Conservation (phyloP, 371 early-diverging fungal species). For the Rhizopus stolonifer region DNA sequence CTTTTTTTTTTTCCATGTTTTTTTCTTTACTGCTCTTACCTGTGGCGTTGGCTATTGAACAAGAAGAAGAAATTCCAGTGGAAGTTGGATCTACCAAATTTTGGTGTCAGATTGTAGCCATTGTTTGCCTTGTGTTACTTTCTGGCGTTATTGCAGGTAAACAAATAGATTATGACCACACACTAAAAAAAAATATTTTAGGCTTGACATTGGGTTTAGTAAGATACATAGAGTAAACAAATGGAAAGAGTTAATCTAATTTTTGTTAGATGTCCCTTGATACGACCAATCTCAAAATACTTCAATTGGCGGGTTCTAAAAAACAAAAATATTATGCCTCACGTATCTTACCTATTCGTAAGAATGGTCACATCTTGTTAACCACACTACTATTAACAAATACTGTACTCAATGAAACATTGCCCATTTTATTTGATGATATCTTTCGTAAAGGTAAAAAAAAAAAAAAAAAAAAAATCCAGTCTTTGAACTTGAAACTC, state of each 20-base stretch:
- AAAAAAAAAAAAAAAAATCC: too few species aligned
- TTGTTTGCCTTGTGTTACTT: constrained; percentile 58
- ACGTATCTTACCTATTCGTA: constrained; percentile 74
- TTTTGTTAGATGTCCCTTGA: constrained; percentile 64
- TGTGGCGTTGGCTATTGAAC: constrained; percentile 5
- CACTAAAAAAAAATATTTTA: constrained; percentile 69
- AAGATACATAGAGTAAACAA: constrained; percentile 24
- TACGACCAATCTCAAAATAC: constrained; percentile 56
- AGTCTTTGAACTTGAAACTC: too few species aligned
- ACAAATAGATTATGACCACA: constrained; percentile 7
- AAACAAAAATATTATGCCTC: constrained; percentile 63
- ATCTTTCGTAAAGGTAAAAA: constrained; percentile 61
- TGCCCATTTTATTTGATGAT: constrained; percentile 76
- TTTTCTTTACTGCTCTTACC: neutral
- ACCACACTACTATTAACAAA: constrained; percentile 78
- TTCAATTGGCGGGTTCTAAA: constrained; percentile 63
- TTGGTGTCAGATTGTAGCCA: constrained; percentile 45
- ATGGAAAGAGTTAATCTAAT: neutral
- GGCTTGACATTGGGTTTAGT: constrained; percentile 46
- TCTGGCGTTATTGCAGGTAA: constrained; percentile 85
- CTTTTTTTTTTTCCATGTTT: neutral
- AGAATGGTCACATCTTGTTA: constrained; percentile 75
- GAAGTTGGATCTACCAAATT: constrained; percentile 22
- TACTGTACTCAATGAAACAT: constrained; percentile 81
- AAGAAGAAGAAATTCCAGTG: neutral